phyloP scores from a whole-genome alignment of 2,329 filamentous ascomycete genomes.

The Nannizziopsis barbatae region DNA sequence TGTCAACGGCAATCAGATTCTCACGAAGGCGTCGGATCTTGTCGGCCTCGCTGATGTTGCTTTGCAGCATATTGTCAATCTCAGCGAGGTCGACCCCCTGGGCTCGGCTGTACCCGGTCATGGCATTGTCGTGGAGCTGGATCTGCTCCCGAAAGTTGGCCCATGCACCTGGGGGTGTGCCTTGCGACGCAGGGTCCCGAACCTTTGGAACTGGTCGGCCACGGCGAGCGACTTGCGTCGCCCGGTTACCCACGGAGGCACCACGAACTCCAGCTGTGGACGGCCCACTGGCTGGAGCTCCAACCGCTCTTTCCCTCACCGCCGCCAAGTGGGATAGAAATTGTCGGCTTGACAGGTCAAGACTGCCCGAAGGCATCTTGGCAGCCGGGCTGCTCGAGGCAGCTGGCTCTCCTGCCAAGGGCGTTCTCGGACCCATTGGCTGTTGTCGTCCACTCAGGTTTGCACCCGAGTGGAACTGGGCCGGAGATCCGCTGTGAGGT shows the following conservation, averaged over 20 bases:
- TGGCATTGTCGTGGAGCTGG: background rate
- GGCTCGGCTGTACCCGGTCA: background rate
- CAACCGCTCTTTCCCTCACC: background rate
- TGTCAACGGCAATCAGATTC: background rate
- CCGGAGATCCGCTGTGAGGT: slow-evolving; percentile 3
- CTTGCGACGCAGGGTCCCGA: background rate
- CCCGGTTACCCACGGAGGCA: background rate
- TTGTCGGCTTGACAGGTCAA: background rate
- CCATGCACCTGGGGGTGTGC: background rate
- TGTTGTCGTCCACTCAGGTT: background rate
- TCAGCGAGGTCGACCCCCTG: background rate
- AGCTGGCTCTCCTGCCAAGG: background rate
- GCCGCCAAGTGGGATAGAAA: background rate
- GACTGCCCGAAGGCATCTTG: background rate
- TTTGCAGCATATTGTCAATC: slow-evolving; percentile 3
- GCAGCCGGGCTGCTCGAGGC: background rate
- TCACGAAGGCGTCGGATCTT: background rate
- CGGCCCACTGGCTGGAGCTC: background rate
- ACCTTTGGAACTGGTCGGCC: background rate
- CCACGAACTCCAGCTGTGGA: slow-evolving; percentile 4
- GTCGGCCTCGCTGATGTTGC: background rate
- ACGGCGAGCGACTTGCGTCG: background rate
- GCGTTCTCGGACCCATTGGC: slow-evolving; percentile 2
- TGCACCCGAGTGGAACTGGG: background rate
- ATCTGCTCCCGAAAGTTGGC: background rate